phyloP scores from a whole-genome alignment of 2,329 filamentous ascomycete species.

The Epicoccum sorghinum region DNA sequence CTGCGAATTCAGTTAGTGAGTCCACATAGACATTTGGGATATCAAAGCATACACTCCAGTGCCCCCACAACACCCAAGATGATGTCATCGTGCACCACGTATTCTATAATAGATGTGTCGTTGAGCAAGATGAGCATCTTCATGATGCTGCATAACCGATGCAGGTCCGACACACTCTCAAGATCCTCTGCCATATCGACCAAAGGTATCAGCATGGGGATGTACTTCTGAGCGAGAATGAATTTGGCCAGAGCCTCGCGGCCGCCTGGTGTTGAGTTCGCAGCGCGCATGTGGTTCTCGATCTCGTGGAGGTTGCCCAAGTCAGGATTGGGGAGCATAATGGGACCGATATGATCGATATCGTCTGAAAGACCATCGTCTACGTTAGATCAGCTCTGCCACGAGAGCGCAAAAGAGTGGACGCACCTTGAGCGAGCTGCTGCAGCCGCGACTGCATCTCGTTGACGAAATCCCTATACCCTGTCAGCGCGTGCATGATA shows the following conservation, averaged over 20 bases:
- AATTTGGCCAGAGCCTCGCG: conserved; percentile 88
- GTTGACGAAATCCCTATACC: conserved; percentile 85
- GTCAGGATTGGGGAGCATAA: conserved; percentile 78
- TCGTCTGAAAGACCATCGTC: conserved; percentile 93
- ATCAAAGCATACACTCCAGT: conserved; percentile 70
- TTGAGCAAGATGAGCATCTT: conserved; percentile 94
- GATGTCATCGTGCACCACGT: conserved; percentile 86
- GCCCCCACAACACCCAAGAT: conserved; percentile 93
- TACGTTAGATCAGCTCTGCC: conserved; percentile 39
- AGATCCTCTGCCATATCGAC: conserved; percentile 90
- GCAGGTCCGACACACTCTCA: conserved; percentile 83
- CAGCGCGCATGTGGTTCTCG: conserved; percentile 80
- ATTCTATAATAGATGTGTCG: conserved; percentile 92
- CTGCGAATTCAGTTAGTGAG: conserved; percentile 41
- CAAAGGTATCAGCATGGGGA: conserved; percentile 82
- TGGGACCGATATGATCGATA: conserved; percentile 71
- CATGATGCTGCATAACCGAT: conserved; percentile 96
- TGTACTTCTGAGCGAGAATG: conserved; percentile 84
- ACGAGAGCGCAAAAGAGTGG: conserved; percentile 1
- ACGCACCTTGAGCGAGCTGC: conserved; percentile 66
- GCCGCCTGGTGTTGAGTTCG: conserved; percentile 74
- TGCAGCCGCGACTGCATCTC: conserved; percentile 79
- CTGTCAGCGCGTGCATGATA: conserved; percentile 20
- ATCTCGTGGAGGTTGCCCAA: conserved; percentile 85
- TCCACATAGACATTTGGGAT: neutral